phyloP scores from a whole-genome alignment of 1,284 basidiomycete genomes.

The Irpex lacteus region DNA sequence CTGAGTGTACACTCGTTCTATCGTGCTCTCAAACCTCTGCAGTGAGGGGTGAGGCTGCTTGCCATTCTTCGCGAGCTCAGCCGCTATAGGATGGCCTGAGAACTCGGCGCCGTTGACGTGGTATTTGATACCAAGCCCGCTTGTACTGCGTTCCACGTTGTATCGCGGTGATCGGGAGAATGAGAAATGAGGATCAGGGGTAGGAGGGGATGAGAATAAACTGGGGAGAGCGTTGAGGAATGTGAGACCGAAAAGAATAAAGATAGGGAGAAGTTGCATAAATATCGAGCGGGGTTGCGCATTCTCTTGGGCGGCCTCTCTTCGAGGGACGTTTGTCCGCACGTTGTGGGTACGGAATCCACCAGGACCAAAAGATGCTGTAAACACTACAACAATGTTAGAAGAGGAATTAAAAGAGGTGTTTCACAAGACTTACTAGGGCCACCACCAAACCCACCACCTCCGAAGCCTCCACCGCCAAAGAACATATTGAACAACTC shows the following conservation, averaged over 20 bases:
- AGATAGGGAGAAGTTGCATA: conserved; percentile 84
- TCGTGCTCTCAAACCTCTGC: conserved; percentile 57
- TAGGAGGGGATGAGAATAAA: conserved; percentile 62
- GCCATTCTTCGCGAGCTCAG: conserved; percentile 56
- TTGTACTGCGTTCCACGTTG: conserved; percentile 66
- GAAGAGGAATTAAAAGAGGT: too few species aligned
- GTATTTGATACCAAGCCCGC: conserved; percentile 73
- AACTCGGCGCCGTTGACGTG: conserved; percentile 85
- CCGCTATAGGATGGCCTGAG: conserved; percentile 75
- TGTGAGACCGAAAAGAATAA: conserved; percentile 83
- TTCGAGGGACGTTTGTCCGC: conserved; percentile 30
- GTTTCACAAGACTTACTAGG: conserved; percentile 47
- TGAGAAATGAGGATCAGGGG: conserved; percentile 80
- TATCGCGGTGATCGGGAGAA: conserved; percentile 64
- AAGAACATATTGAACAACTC: conserved; percentile 99
- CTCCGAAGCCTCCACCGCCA: conserved; percentile 62
- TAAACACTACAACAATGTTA: conserved; percentile 52
- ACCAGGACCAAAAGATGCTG: conserved; percentile 71
- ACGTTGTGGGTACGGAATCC: conserved; percentile 72
- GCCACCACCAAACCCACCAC: conserved; percentile 47
- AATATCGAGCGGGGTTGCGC: conserved; percentile 66
- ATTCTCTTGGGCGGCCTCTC: conserved; percentile 33
- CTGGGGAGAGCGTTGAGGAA: conserved; percentile 82
- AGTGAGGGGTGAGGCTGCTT: conserved; percentile 39
- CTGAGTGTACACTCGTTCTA: conserved; percentile 74